Percentiles rank a stretch among this genome's conserved stretches.
Conservation (phyloP, 768 basidiomycete species). For the Rubroboletus satanas region DNA sequence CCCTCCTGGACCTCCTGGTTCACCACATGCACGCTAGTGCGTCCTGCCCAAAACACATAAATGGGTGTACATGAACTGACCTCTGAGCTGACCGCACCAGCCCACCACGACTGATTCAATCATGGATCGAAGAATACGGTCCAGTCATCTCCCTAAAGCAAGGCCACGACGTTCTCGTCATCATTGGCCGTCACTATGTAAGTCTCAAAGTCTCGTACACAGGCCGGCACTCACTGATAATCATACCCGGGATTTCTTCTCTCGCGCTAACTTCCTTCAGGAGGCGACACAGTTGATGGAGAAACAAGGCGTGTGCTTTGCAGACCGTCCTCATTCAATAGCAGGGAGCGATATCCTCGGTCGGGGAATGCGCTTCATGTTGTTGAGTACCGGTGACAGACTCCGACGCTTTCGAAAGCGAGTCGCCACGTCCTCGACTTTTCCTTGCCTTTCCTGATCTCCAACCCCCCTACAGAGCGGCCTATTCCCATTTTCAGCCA, state of each 20-base stretch:
- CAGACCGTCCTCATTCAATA: slow-evolving; percentile 43
- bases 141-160: slow-evolving; percentile 25
- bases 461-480: slow-evolving; percentile 33
- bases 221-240: background rate
- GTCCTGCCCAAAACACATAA: background rate
- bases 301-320: slow-evolving; percentile 49
- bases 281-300: slow-evolving; percentile 57
- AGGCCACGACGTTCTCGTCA: slow-evolving; percentile 25
- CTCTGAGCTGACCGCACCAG: background rate
- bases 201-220: background rate
- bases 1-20: slow-evolving; percentile 18
- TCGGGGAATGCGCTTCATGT: slow-evolving; percentile 53
- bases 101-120: slow-evolving; percentile 16
- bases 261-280: background rate
- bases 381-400: slow-evolving; percentile 51
- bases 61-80: background rate
- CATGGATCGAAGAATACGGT: slow-evolving; percentile 27
- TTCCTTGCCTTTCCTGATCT: background rate
- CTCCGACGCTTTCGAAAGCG: slow-evolving; percentile 57
- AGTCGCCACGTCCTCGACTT: background rate
- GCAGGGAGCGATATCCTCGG: slow-evolving; percentile 55
- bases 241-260: too few relatives aligned
- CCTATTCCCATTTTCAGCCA: slow-evolving; percentile 52
- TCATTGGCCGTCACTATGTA: slow-evolving; percentile 23
- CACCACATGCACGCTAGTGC: slow-evolving; percentile 20